A percentile compares a stretch with the other conserved stretches of the same genome.
Conservation (phyloP, 139 green algal species). For the Limnomonas spitsbergensis region DNA sequence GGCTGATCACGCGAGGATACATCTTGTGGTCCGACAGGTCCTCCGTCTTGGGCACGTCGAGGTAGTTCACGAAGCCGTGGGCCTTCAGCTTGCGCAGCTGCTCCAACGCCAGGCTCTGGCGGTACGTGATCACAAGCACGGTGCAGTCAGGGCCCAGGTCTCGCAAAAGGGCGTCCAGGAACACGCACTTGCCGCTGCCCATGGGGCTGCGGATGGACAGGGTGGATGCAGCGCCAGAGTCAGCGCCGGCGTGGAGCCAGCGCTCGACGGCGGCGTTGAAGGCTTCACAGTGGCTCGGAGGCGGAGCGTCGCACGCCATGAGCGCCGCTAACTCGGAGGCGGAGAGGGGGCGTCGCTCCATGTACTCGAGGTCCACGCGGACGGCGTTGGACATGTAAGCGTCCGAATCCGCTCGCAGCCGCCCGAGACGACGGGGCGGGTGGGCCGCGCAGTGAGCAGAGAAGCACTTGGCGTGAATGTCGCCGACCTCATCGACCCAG, state of each 20-base stretch:
- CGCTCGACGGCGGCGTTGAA: background rate
- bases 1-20: slow-evolving; percentile 15
- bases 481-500: background rate
- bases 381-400: background rate
- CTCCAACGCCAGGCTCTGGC: slow-evolving; percentile 18
- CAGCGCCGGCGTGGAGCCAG: background rate
- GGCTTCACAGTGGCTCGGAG: too few relatives aligned
- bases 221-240: background rate
- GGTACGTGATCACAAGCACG: slow-evolving; percentile 13
- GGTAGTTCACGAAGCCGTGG: slow-evolving; percentile 20
- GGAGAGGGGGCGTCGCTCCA: background rate
- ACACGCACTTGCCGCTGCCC: background rate
- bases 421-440: background rate
- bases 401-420: background rate
- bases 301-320: background rate
- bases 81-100: slow-evolving; percentile 12
- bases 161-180: background rate
- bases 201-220: background rate
- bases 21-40: slow-evolving; percentile 9
- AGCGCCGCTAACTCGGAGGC: background rate
- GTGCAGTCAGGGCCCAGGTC: background rate
- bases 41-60: too few relatives aligned
- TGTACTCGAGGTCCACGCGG: background rate
- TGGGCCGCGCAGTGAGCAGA: background rate
- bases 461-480: slow-evolving; percentile 14